Evolutionary conservation across 1,284 basidiomycete genomes (phyloP), one percentile per base, ranked within the genome.

Genomic region (Sporisorium iseilematis-ciliati): DNA sequence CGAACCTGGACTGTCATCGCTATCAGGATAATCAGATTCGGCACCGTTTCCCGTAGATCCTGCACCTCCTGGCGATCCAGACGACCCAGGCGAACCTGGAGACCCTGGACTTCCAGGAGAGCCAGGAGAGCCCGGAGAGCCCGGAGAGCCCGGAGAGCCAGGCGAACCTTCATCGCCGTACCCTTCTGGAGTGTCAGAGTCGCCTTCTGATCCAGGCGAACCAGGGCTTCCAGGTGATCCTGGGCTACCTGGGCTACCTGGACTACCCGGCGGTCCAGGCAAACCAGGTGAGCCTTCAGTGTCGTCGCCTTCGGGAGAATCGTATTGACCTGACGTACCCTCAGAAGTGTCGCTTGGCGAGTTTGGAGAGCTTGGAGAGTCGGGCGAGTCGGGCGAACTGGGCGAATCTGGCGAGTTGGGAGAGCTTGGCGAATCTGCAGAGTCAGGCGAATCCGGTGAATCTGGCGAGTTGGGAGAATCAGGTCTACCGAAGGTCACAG

Each of bases 1-100:
- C 20, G 38, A 57, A 12, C 57, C 73, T 20, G 52, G 55, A 38
- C 35, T 38, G 35, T 38, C 35, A 14, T 38, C 35, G 35, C 35
- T 14, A 16, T 38, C 35, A 38, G 35, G 14, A 38, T 10, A 38
- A 38, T 38, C 35, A 14, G 12, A 14, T 16, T 16, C 35, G 12
- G 49, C 46, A 2, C 46, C 26, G 4, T 11, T 16, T 6, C 46
- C 46, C 12, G 25, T 11, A n/a, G 23, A 25, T 12, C 46, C 46
- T 6, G 14, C 3, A 16, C 16, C 33, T 18, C 53, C 67, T 14
- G 41, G 20, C 14, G 35, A 38, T 7, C 58, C 58, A 0, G 50
- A 14, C 33, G 33, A 31, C 1, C 51, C 58, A 31, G 58, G 51
- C 31, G 35, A 11, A 11, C 38, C 31, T 18, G 46, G 46, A 20